Conservation (phyloP, 2,329 filamentous ascomycete species). For the Xylariaceae sp. region DNA sequence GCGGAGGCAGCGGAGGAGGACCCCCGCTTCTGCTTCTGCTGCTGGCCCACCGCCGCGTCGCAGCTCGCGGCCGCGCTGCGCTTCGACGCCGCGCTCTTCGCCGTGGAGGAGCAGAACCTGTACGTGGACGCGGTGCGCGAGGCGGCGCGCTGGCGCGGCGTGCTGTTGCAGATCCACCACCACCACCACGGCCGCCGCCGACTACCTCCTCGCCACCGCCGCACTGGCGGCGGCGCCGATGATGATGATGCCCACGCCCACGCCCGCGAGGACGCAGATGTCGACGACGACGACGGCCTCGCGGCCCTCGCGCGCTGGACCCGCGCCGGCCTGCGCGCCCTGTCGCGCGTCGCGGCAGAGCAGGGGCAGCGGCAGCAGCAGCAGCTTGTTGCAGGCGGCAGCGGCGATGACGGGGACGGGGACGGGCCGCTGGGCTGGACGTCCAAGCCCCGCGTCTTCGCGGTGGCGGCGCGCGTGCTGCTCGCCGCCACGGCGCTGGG, state of each 20-base stretch:
- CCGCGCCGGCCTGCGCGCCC: constrained; percentile 35
- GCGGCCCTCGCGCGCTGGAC: constrained; percentile 39
- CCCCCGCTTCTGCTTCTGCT: constrained; percentile 4
- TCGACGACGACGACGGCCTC: constrained; percentile 10
- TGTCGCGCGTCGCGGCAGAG: constrained; percentile 26
- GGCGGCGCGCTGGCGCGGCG: constrained; percentile 56
- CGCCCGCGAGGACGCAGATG: constrained; percentile 1
- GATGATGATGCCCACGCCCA: constrained; percentile 10
- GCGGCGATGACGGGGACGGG: constrained; percentile 19
- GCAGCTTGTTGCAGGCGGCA: too few species aligned
- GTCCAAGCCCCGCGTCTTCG: constrained; percentile 60
- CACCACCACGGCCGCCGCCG: constrained; percentile 2
- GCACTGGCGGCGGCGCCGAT: not conserved
- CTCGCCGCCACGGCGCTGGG: constrained; percentile 31
- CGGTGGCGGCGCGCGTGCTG: constrained; percentile 45
- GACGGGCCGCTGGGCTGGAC: constrained; percentile 70
- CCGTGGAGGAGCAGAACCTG: constrained; percentile 88
- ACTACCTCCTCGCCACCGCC: constrained; percentile 11
- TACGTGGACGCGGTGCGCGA: constrained; percentile 80
- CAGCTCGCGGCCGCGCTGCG: constrained; percentile 40
- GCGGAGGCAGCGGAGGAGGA: too few species aligned
- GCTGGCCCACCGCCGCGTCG: constrained; percentile 20
- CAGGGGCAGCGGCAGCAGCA: constrained; percentile 2
- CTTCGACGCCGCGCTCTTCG: constrained; percentile 67
- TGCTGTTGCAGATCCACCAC: constrained; percentile 28